Conservation (phyloP, 768 basidiomycete genomes). For the Hericium alpestre region DNA sequence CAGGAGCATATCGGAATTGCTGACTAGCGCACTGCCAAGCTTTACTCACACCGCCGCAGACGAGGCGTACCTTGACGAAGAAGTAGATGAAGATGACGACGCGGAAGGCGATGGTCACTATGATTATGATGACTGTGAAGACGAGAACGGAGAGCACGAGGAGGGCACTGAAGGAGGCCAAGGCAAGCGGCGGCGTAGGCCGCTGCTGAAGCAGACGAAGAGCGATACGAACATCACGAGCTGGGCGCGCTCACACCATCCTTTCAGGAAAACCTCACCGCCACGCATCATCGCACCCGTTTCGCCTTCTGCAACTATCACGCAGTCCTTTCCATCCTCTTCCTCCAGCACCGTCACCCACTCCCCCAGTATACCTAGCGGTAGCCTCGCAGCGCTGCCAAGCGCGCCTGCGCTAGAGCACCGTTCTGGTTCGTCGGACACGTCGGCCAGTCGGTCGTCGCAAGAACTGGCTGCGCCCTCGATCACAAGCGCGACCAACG, state of each 20-base stretch:
- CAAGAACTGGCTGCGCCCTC: conserved; percentile 18
- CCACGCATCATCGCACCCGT: conserved; percentile 40
- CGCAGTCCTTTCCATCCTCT: conserved; percentile 6
- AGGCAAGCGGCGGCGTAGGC: conserved; percentile 26
- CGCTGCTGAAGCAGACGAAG: conserved; percentile 69
- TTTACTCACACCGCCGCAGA: conserved; percentile 55
- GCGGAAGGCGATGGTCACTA: not conserved
- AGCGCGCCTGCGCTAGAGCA: conserved; percentile 5
- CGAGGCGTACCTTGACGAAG: not conserved
- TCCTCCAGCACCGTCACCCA: too few relatives aligned
- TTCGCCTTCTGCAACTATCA: conserved; percentile 4
- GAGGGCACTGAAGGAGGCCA: not conserved
- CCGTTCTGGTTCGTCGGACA: conserved; percentile 18
- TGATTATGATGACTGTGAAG: conserved; percentile 29
- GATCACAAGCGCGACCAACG: conserved; percentile 18
- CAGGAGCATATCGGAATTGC: conserved; percentile 82
- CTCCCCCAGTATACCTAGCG: too few relatives aligned
- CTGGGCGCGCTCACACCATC: conserved; percentile 27
- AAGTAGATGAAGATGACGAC: not conserved
- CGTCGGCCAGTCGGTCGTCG: conserved; percentile 19
- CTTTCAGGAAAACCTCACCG: conserved; percentile 57
- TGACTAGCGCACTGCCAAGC: conserved; percentile 59
- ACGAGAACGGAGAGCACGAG: conserved; percentile 7
- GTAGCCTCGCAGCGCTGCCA: too few relatives aligned
- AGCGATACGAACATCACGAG: conserved; percentile 72